Evolutionary conservation across 148 eudicot genomes (phyloP), one percentile per base, ranked within the genome.

Genomic region (Tetragonia tetragonoides): DNA sequence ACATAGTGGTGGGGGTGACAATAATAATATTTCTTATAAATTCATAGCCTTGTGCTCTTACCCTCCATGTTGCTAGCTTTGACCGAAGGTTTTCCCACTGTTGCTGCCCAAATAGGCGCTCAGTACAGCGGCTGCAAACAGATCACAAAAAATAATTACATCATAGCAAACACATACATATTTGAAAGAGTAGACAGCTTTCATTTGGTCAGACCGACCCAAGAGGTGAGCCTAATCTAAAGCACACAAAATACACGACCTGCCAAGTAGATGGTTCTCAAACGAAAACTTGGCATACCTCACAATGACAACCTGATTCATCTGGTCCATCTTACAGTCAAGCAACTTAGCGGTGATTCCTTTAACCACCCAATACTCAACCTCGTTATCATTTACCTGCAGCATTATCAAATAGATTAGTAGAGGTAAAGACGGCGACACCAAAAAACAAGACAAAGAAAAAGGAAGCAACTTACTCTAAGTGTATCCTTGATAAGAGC

Each of bases 281-380:
- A 39, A 34, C 4, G 34, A 70, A 78, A 70, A 6, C n/a, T 44
- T 54, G 34, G 72, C 83, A 28, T 83, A 95, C 99, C 92, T 95
- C 75, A 95, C 93, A 75, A 88, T 84, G 74, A 95, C 89, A 54
- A 85, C 82, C 78, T 87, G 83, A 82, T 95, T 95, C 88, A 93
- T 90, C 83, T 95, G 99, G 83, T 95, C 99, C 83, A 95, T 93
- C 86, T 90, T 95, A 79, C 99, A 93, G 59, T 89, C 90, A 34
- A 93, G 78, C 54, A 95, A 77, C 87, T 93, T 95, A 49, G 92
- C 88, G 9, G 90, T 87, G 34, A 95, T 93, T 78, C 97, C 98
- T 83, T 93, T 95, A 38, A 95, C 90, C 17, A 93, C 87, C 99
- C 97, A 95, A 62, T 75, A 40, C 81, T 93, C 99, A 70, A 95